Conservation (phyloP, 2,329 filamentous ascomycete genomes). For the Xylariaceae sp. region DNA sequence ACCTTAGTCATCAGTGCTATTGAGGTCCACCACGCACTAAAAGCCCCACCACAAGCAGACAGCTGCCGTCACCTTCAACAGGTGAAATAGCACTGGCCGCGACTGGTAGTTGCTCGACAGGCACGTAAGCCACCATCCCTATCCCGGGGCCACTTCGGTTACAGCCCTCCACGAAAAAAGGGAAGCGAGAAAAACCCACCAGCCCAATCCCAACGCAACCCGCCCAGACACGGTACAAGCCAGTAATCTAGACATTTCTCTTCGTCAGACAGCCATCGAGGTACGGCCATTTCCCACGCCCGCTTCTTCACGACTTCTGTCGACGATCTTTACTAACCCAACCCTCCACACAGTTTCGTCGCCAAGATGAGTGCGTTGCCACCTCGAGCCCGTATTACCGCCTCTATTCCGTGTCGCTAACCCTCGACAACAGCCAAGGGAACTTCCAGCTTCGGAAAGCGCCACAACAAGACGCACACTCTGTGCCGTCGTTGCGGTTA, state of each 20-base stretch:
- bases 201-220: slow-evolving; percentile 15
- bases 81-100: no score
- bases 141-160: slow-evolving; percentile 28
- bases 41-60: no score
- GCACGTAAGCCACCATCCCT: neutral
- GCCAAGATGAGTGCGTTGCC: slow-evolving; percentile 33
- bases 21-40: no score
- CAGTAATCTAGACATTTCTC: slow-evolving; percentile 21
- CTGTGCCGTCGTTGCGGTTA: slow-evolving; percentile 97
- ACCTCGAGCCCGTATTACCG: slow-evolving; percentile 10
- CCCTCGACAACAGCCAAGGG: slow-evolving; percentile 31
- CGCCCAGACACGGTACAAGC: slow-evolving; percentile 20
- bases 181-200: slow-evolving; percentile 26
- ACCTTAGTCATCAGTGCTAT: no score
- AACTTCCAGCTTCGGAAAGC: slow-evolving; percentile 41
- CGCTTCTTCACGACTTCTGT: neutral
- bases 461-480: slow-evolving; percentile 98
- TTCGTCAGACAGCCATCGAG: slow-evolving; percentile 23
- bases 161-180: slow-evolving; percentile 26
- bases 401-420: slow-evolving; percentile 22
- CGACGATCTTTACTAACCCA: slow-evolving; percentile 13
- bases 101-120: no score
- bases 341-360: slow-evolving; percentile 22
- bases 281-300: slow-evolving; percentile 13
- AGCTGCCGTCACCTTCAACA: no score